A percentile compares a stretch with the other conserved stretches of the same genome.
Evolutionary conservation across 371 early-diverging fungal genomes (phyloP).

Genomic region (Rhizoclosmatium hyalinum): DNA sequence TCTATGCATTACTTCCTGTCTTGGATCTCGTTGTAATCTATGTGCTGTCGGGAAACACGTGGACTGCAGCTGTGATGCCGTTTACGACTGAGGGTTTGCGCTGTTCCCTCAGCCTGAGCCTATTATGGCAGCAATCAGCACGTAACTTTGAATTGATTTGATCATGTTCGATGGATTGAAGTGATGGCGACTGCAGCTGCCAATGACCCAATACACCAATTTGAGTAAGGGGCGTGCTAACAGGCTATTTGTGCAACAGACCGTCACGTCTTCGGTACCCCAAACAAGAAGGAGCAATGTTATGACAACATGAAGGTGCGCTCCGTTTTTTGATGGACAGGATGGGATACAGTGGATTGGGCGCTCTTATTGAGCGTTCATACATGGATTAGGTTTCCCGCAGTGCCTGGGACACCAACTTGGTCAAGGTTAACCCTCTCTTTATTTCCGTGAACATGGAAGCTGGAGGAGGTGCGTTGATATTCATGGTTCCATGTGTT

Average conservation of each 20-base stretch:
- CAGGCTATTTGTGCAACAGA: conserved; percentile 33
- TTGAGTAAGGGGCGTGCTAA: neutral
- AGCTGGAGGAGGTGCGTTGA: conserved; percentile 79
- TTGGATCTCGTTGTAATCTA: neutral
- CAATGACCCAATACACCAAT: neutral
- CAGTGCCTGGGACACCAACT: conserved; percentile 97
- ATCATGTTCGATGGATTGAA: neutral
- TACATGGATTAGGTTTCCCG: conserved; percentile 66
- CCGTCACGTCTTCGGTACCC: conserved; percentile 94
- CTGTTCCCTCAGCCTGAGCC: neutral
- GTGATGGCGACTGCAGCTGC: neutral
- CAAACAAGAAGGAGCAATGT: conserved; percentile 86
- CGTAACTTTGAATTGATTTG: neutral
- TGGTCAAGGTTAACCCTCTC: conserved; percentile 91
- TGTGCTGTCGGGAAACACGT: neutral
- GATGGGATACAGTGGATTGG: conserved; percentile 7
- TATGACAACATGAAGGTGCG: conserved; percentile 89
- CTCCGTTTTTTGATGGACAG: neutral
- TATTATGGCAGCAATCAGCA: neutral
- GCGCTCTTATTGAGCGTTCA: neutral
- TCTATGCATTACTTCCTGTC: neutral
- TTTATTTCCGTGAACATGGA: conserved; percentile 96
- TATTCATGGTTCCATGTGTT: conserved; percentile 6
- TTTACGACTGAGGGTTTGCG: neutral
- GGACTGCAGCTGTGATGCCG: neutral